Conservation (phyloP, 352 stramenopile species). For the Phytophthora quininea region DNA sequence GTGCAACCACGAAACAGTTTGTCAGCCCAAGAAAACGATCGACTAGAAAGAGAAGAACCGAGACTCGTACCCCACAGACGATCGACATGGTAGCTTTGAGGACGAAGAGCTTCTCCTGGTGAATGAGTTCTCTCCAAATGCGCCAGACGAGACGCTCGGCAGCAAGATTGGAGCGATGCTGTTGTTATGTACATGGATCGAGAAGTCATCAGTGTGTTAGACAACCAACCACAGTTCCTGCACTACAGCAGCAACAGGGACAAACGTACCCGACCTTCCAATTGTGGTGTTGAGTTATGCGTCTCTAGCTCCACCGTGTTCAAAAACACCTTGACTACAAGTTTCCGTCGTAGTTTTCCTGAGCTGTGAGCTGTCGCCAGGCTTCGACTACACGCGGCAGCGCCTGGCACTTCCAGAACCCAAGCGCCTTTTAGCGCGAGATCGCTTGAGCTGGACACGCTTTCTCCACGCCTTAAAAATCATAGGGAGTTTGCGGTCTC, state of each 20-base stretch:
- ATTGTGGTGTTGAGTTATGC: conserved; percentile 70
- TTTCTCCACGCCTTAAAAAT: conserved; percentile 59
- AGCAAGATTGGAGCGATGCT: conserved; percentile 52
- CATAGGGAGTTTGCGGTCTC: conserved; percentile 47
- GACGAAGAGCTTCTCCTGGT: conserved; percentile 68
- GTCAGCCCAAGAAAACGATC: conserved; percentile 2
- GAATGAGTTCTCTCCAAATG: conserved; percentile 60
- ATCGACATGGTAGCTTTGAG: conserved; percentile 75
- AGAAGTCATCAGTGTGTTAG: conserved; percentile 1
- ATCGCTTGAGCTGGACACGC: conserved; percentile 41
- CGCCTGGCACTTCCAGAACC: conserved; percentile 74
- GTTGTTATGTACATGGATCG: neutral
- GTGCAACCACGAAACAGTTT: conserved; percentile 1
- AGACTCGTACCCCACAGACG: conserved; percentile 53
- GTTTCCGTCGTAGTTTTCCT: conserved; percentile 34
- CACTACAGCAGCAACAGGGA: too few species aligned
- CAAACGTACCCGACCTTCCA: conserved; percentile 43
- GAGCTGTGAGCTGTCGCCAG: conserved; percentile 42
- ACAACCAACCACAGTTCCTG: too few species aligned
- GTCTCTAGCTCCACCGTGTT: conserved; percentile 65
- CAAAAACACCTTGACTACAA: conserved; percentile 67
- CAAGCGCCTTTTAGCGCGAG: conserved; percentile 62
- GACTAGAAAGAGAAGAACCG: neutral
- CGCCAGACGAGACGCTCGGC: conserved; percentile 54
- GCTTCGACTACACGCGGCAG: conserved; percentile 61